These are phyloP conservation scores for Phytophthora niederhauseri DNA, from an alignment of 352 stramenopile species.

Conservation along the genomic window DNA sequence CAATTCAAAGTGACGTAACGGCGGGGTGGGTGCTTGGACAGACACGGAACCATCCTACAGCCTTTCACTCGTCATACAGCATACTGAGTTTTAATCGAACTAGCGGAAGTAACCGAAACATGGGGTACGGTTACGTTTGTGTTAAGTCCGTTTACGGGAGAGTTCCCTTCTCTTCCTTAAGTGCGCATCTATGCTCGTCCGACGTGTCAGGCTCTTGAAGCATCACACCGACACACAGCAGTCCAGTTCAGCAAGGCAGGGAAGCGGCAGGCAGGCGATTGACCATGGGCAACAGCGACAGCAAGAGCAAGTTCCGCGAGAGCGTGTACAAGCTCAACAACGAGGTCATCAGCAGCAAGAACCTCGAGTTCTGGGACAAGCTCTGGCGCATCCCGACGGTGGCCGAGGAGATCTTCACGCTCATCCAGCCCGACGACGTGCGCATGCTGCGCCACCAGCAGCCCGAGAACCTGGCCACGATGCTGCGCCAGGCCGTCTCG, in stretches of 20 bases:
- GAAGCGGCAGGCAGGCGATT: not conserved
- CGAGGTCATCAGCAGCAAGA: conserved; percentile 83
- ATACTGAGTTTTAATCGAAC: not conserved
- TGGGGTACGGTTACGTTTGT: no score
- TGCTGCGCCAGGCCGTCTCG: conserved; percentile 80
- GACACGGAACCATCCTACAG: not conserved
- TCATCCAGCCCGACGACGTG: conserved; percentile 90
- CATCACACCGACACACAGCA: not conserved
- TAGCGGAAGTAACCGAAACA: no score
- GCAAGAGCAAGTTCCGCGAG: conserved; percentile 93
- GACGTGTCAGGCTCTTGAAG: conserved; percentile 1
- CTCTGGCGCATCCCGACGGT: conserved; percentile 89
- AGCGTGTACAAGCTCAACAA: conserved; percentile 93
- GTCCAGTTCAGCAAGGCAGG: not conserved
- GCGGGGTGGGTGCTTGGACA: not conserved
- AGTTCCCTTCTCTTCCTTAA: no score
- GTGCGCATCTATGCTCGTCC: not conserved
- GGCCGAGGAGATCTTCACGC: conserved; percentile 90
- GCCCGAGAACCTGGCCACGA: conserved; percentile 80
- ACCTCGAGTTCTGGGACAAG: conserved; percentile 92
- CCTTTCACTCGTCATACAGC: not conserved
- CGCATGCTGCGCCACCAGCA: conserved; percentile 89
- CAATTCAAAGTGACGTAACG: not conserved
- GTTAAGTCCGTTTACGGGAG: no score
- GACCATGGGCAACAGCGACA: conserved; percentile 88